Evolutionary conservation across 2,329 filamentous ascomycete genomes (phyloP).

Genomic region (Colletotrichum spaethianum): DNA sequence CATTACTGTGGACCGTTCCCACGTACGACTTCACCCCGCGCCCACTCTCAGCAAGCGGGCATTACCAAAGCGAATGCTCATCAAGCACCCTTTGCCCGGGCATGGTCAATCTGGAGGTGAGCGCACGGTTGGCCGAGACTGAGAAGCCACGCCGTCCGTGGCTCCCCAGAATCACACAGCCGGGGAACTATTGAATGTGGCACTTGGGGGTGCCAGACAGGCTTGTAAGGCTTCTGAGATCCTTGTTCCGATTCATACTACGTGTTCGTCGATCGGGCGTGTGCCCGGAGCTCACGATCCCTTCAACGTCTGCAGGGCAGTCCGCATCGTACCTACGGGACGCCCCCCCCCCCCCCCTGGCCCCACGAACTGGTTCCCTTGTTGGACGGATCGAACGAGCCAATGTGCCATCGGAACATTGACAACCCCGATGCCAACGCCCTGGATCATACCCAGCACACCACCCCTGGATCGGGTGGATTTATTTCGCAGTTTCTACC

Average conservation of each 20-base stretch:
- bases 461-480: conserved; percentile 26
- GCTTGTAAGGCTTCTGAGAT: not conserved
- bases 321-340: conserved; percentile 27
- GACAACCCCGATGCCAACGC: conserved; percentile 32
- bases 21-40: no score
- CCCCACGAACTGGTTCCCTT: conserved; percentile 24
- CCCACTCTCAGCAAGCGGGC: not conserved
- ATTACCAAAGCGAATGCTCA: not conserved
- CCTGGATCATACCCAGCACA: conserved; percentile 10
- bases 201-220: no score
- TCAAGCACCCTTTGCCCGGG: not conserved
- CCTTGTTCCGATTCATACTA: conserved; percentile 33
- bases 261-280: conserved; percentile 31
- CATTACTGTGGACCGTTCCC: not conserved
- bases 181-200: not conserved
- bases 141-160: not conserved
- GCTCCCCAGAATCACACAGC: not conserved
- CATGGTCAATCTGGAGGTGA: not conserved
- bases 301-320: conserved; percentile 27
- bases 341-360: conserved; percentile 8
- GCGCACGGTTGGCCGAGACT: not conserved
- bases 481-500: not conserved
- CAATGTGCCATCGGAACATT: conserved; percentile 36
- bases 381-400: conserved; percentile 33
- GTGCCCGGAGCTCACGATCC: conserved; percentile 35